phyloP scores from a whole-genome alignment of 306 rosid species.

The Morella rubra region DNA sequence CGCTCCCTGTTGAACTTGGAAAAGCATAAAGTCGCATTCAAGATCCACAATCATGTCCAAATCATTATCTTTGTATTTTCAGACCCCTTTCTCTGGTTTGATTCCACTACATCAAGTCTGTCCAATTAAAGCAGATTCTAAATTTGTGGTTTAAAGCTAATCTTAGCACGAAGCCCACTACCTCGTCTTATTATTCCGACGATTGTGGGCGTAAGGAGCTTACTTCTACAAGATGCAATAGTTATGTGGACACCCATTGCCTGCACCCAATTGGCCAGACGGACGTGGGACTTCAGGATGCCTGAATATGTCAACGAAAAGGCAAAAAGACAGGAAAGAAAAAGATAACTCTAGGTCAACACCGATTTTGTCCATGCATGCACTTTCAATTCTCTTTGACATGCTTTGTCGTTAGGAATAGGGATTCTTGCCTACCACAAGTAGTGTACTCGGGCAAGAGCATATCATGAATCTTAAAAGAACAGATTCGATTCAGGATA shows the following conservation, averaged over 20 bases:
- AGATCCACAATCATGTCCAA: conserved; percentile 13
- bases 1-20: background rate
- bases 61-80: conserved; percentile 5
- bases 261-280: conserved; percentile 25
- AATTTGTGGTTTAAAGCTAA: conserved; percentile 2
- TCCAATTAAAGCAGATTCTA: conserved; percentile 16
- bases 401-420: background rate
- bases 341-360: background rate
- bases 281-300: conserved; percentile 25
- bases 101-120: conserved; percentile 13
- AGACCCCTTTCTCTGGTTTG: conserved; percentile 2
- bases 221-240: conserved; percentile 8
- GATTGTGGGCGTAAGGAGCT: conserved; percentile 32
- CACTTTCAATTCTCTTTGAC: background rate
- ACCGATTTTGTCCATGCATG: background rate
- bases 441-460: no score
- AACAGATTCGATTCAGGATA: no score
- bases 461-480: no score
- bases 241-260: conserved; percentile 22
- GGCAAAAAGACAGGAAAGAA: background rate
- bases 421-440: no score
- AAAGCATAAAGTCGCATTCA: conserved; percentile 13
- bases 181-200: conserved; percentile 20
- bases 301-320: conserved; percentile 16
- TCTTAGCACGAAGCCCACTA: conserved; percentile 9